A percentile compares a stretch with the other conserved stretches of the same genome.
These are phyloP conservation scores for Penicillium pancosmium DNA, from an alignment of 495 filamentous ascomycete species.

Conservation along the genomic window DNA sequence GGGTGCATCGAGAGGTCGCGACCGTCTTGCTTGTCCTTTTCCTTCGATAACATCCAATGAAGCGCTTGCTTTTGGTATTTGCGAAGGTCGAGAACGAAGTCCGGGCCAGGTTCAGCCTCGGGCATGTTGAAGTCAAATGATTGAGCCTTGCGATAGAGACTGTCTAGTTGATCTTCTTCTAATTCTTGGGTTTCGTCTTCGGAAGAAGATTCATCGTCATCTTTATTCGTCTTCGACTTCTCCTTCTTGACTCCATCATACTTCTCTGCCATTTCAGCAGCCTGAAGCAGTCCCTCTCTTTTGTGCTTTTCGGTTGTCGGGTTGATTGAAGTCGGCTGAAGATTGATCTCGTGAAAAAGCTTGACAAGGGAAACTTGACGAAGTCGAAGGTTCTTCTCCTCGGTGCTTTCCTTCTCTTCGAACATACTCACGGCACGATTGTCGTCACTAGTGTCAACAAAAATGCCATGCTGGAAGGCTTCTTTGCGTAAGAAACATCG, in stretches of 20 bases:
- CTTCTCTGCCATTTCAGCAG: conserved; percentile 82
- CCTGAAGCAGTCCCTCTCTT: conserved; percentile 78
- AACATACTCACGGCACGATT: conserved; percentile 74
- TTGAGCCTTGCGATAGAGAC: conserved; percentile 93
- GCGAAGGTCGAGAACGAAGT: conserved; percentile 79
- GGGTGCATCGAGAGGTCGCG: conserved; percentile 88
- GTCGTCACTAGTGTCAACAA: conserved; percentile 58
- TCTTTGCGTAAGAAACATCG: conserved; percentile 73
- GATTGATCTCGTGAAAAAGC: conserved; percentile 85
- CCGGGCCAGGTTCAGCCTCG: conserved; percentile 75
- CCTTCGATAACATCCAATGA: conserved; percentile 94
- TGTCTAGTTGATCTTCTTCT: conserved; percentile 93
- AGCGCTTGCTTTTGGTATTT: conserved; percentile 96
- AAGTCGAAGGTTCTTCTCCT: conserved; percentile 82
- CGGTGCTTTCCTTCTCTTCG: conserved; percentile 80
- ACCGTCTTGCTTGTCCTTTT: conserved; percentile 70
- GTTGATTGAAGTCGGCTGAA: conserved; percentile 72
- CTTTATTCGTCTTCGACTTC: conserved; percentile 37
- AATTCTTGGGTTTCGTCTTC: conserved; percentile 90
- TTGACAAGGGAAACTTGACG: conserved; percentile 86
- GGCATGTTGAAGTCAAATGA: conserved; percentile 95
- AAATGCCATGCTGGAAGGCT: conserved; percentile 66
- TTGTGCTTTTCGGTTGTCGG: conserved; percentile 78
- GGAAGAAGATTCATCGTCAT: conserved; percentile 53
- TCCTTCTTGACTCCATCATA: conserved; percentile 67